Base-by-base conservation (phyloP, 2,329 filamentous ascomycete genomes). In the Polychaeton citri region DNA sequence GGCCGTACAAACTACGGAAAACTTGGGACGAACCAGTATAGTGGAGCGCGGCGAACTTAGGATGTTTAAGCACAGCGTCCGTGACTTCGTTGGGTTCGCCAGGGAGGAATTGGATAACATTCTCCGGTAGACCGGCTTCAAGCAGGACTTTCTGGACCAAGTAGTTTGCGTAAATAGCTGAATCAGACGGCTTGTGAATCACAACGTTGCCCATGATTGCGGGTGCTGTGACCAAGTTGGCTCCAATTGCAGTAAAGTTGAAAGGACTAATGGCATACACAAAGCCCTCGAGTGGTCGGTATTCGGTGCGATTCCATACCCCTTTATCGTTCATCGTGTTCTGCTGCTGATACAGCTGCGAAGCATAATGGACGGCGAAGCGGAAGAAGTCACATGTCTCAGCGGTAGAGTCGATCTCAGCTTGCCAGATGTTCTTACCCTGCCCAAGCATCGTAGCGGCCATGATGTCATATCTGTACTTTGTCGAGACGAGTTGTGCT, bases 401-500 rank as follows among this genome's bases (percentile, higher is more conserved):
- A 6, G 88, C 88, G n/a, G 88, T 88, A 26, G 87, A 73, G 60
- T 96, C 88, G 45, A 96, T 96, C 70, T 98, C 88, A 12, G 90
- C 88, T 63, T 98, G 88, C 86, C 86, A 96, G 33, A 84, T 85
- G 59, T 95, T 96, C 74, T 96, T 96, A 52, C 90, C 88, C 64
- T 98, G 88, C 42, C 88, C 90, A 20, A 94, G 69, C 76, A 96
- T 94, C 9, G 90, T 95, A 31, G 85, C 76, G 6, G 90, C 88
- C 82, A 96, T 93, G 50, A 98, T 75, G 38, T 95, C 85, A 63
- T 94, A 95, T 55, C 90, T 76, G 64, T 98, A 96, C 66, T 96
- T 96, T 45, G 74, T 81, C 37, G 81, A 69, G 48, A 98, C 76
- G 43, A 98, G 69, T 57, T 96, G 87, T 21, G 88, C 88, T 3